Evolutionary conservation across 192 early-diverging fungal species (phyloP).

Genomic region (Geranomyces michiganensis): DNA sequence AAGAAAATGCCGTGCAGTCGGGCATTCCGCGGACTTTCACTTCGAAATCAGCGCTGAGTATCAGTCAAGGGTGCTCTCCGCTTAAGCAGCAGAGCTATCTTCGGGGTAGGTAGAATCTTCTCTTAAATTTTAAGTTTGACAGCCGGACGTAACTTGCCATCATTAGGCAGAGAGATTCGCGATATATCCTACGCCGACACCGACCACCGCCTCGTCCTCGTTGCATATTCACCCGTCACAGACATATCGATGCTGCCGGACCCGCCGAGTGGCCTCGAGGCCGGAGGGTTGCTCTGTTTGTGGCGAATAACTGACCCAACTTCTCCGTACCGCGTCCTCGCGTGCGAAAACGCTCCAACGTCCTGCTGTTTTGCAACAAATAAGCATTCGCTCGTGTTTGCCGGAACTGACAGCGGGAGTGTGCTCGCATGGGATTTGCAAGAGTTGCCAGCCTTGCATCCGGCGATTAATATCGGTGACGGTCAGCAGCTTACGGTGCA

Average conservation of each 20-base stretch:
- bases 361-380: slow-evolving; percentile 27
- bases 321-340: slow-evolving; percentile 37
- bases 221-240: slow-evolving; percentile 22
- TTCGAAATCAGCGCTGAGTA: slow-evolving; percentile 16
- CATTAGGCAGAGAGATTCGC: slow-evolving; percentile 20
- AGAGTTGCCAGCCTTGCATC: slow-evolving; percentile 31
- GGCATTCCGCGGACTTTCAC: slow-evolving; percentile 29
- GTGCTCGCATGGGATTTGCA: slow-evolving; percentile 49
- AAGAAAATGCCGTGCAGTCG: slow-evolving; percentile 37
- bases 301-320: slow-evolving; percentile 44
- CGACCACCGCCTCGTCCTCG: slow-evolving; percentile 37
- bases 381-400: slow-evolving; percentile 45
- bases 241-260: not conserved
- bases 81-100: slow-evolving; percentile 29
- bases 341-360: slow-evolving; percentile 38
- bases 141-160: too few species aligned
- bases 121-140: too few species aligned
- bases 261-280: not conserved
- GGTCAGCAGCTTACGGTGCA: slow-evolving; percentile 17
- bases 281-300: slow-evolving; percentile 38
- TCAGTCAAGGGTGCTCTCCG: slow-evolving; percentile 41
- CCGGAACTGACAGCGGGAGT: slow-evolving; percentile 50
- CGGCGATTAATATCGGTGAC: slow-evolving; percentile 6
- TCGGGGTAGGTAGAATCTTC: slow-evolving; percentile 5
- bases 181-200: slow-evolving; percentile 32